phyloP scores from a whole-genome alignment of 805 yeast species.

The Cyberlindnera lachancei region DNA sequence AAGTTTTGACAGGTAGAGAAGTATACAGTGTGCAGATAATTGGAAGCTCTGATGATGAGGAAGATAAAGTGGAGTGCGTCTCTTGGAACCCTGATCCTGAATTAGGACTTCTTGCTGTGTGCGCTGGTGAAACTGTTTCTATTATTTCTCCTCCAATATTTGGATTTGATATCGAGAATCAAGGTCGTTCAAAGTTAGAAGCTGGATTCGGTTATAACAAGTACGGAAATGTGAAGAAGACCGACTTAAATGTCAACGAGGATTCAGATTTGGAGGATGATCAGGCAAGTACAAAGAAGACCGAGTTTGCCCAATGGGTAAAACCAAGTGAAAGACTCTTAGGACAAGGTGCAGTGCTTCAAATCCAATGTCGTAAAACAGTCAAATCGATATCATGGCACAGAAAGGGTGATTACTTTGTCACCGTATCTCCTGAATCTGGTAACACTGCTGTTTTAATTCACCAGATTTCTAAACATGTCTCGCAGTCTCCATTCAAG shows the following conservation, averaged over 20 bases:
- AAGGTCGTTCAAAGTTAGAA: conserved; percentile 71
- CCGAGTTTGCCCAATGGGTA: conserved; percentile 71
- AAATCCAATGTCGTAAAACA: conserved; percentile 58
- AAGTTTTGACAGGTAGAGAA: conserved; percentile 90
- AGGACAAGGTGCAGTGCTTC: conserved; percentile 62
- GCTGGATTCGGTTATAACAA: conserved; percentile 86
- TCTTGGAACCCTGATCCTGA: conserved; percentile 84
- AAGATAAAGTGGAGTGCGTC: conserved; percentile 72
- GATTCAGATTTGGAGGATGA: conserved; percentile 35
- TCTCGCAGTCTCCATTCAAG: conserved; percentile 91
- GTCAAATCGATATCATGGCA: conserved; percentile 91
- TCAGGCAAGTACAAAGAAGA: conserved; percentile 30
- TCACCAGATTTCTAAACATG: conserved; percentile 91
- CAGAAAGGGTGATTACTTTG: conserved; percentile 93
- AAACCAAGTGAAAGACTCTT: conserved; percentile 63
- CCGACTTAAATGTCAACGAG: conserved; percentile 30
- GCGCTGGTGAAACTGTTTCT: conserved; percentile 74
- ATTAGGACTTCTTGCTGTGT: conserved; percentile 74
- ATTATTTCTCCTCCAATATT: conserved; percentile 86
- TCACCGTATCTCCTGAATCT: conserved; percentile 92
- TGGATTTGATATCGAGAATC: conserved; percentile 80
- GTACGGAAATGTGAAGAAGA: conserved; percentile 45
- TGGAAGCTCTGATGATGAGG: conserved; percentile 42
- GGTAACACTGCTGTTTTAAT: conserved; percentile 84
- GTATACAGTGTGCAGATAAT: conserved; percentile 56